phyloP scores from a whole-genome alignment of 1,139 yeast species.

The Kazachstania sp. region DNA sequence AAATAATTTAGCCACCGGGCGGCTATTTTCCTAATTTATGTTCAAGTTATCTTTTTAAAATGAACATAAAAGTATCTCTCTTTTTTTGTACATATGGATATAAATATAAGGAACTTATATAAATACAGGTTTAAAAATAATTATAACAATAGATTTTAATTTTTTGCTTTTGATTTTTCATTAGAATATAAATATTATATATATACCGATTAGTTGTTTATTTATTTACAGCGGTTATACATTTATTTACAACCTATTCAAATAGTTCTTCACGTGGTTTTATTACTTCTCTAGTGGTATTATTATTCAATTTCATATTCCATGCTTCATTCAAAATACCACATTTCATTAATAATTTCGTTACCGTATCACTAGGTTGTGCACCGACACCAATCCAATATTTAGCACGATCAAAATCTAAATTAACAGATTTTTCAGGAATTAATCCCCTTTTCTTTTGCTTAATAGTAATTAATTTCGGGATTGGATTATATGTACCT shows the following conservation, averaged over 20 bases:
- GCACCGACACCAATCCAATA: constrained; percentile 99
- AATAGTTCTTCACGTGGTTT: constrained; percentile 5
- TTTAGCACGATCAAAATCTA: constrained; percentile 86
- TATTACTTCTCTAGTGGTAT: constrained; percentile 4
- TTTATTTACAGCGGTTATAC: not conserved
- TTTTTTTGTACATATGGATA: not conserved
- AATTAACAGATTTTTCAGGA: constrained; percentile 68
- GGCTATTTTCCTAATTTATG: not conserved
- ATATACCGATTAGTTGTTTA: not conserved
- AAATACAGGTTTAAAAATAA: not conserved
- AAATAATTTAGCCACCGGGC: too few relatives aligned
- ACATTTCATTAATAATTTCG: constrained; percentile 68
- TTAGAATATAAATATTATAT: not conserved
- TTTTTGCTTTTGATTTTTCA: not conserved
- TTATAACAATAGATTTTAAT: not conserved
- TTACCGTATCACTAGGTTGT: constrained; percentile 79
- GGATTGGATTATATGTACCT: constrained; percentile 86
- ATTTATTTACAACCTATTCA: constrained; percentile 1
- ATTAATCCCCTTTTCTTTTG: constrained; percentile 48
- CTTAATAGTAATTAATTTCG: constrained; percentile 54
- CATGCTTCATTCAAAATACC: constrained; percentile 68
- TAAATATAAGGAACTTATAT: not conserved
- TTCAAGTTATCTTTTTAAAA: not conserved
- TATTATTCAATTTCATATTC: constrained; percentile 45
- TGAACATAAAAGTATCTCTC: not conserved